Evolutionary conservation across 2,329 filamentous ascomycete species (phyloP), one percentile per base, ranked within the genome.

Genomic region (Fonsecaea monophora): DNA sequence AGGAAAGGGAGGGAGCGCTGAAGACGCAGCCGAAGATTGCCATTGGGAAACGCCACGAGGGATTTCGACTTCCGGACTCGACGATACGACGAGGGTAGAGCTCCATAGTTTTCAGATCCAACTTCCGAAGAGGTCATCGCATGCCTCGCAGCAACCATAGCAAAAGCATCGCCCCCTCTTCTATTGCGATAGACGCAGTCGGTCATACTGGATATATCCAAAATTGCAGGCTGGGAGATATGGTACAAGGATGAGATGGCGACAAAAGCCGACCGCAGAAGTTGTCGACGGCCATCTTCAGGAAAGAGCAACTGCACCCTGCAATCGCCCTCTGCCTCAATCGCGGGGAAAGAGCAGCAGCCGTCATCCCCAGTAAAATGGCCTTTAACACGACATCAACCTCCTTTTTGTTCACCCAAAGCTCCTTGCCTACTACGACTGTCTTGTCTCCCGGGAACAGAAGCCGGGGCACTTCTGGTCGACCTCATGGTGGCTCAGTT

Each of bases 11-110:
- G 73, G 0, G 82, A 82, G n/a, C 76, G 78, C 63, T 77, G 75
- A 64, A 82, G 69, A 2, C 70, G 70, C 7, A 72, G 59, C 21
- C 61, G 65, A 25, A 73, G 54, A 38, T 61, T 68, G 58, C 60
- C 62, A 38, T 35, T 62, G 10, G 42, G 50, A 15, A 69, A 57
- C 25, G 57, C 45, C 18, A 65, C 53, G 32, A 60, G 48, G n/a
- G 82, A 84, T 65, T 78, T 81, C 7, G 82, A 76, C 68, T 80
- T 83, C 37, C 80, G 79, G 35, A 83, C 75, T 59, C 77, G 79
- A 30, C 81, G 78, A 67, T 82, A 83, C 1, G 82, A 83, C 4
- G 82, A 83, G 32, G 81, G 81, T 53, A 77, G 68, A 18, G 79
- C 79, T 37, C 77, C 74, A 53, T 79, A 75, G 58, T 69, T 70